These are phyloP conservation scores for Saccharomycodes ludwigii DNA, from an alignment of 805 yeast species.

Conservation along the genomic window DNA sequence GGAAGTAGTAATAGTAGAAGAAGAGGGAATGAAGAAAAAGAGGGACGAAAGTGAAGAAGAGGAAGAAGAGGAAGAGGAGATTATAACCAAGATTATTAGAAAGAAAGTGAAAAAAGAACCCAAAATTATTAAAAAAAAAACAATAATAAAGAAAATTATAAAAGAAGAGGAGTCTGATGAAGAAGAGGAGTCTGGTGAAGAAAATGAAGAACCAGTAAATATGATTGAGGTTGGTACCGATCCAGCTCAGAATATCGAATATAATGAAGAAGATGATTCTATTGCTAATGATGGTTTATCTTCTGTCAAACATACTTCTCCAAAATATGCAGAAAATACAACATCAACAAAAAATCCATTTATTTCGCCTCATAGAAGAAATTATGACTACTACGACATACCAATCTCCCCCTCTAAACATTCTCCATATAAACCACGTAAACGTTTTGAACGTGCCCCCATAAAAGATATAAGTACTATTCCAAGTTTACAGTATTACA, in stretches of 20 bases:
- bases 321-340: conserved; percentile 1
- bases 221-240: not conserved
- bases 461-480: not conserved
- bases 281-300: conserved; percentile 1
- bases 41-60: not conserved
- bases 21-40: not conserved
- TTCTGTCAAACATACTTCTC: conserved; percentile 2
- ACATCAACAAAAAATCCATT: not conserved
- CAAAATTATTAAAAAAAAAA: not conserved
- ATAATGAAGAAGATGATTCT: not conserved
- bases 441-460: no score
- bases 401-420: no score
- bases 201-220: not conserved
- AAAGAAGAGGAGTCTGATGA: not conserved
- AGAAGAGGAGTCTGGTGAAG: not conserved
- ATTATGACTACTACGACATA: no score
- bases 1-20: not conserved
- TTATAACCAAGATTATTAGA: not conserved
- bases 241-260: not conserved
- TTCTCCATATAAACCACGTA: no score
- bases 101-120: not conserved
- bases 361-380: not conserved
- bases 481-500: conserved; percentile 1
- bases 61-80: not conserved
- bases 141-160: no score